phyloP scores from a whole-genome alignment of 1,139 yeast genomes.

The Citeromyces hawaiiensis region DNA sequence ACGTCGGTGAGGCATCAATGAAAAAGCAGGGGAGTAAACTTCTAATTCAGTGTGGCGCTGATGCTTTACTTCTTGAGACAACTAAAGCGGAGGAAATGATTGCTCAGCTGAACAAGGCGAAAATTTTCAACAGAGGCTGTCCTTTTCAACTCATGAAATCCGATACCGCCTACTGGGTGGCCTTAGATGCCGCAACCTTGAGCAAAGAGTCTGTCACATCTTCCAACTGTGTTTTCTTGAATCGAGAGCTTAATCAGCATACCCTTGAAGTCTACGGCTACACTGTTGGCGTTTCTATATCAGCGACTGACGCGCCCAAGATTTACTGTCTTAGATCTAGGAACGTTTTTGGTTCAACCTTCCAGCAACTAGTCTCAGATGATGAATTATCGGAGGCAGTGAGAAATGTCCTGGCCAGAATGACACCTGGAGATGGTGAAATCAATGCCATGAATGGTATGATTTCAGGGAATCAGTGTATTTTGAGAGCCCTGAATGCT shows the following conservation, averaged over 20 bases:
- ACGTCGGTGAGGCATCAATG: slow-evolving; percentile 20
- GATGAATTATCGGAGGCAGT: not conserved
- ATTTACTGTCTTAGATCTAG: slow-evolving; percentile 3
- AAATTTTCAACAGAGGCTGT: slow-evolving; percentile 62
- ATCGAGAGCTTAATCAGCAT: slow-evolving; percentile 24
- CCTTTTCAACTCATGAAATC: slow-evolving; percentile 75
- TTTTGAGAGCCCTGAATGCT: not conserved
- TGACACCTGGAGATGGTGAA: not conserved
- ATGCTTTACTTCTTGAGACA: not conserved
- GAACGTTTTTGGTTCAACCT: not conserved
- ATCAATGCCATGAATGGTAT: not conserved
- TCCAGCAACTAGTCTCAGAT: not conserved
- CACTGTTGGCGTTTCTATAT: slow-evolving; percentile 32
- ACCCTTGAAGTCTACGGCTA: slow-evolving; percentile 23
- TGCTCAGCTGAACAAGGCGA: slow-evolving; percentile 63
- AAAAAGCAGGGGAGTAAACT: not conserved
- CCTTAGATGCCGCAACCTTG: slow-evolving; percentile 59
- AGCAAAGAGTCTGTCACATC: slow-evolving; percentile 44
- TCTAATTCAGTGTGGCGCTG: not conserved
- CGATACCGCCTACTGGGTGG: slow-evolving; percentile 51
- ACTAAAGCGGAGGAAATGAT: not conserved
- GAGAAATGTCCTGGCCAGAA: not conserved
- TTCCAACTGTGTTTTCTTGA: slow-evolving; percentile 53
- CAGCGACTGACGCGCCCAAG: slow-evolving; percentile 15
- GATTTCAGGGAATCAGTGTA: not conserved